Percentiles rank a stretch among this genome's conserved stretches.
phyloP scores from a whole-genome alignment of 441 rosid genomes.

The Viola pubescens region DNA sequence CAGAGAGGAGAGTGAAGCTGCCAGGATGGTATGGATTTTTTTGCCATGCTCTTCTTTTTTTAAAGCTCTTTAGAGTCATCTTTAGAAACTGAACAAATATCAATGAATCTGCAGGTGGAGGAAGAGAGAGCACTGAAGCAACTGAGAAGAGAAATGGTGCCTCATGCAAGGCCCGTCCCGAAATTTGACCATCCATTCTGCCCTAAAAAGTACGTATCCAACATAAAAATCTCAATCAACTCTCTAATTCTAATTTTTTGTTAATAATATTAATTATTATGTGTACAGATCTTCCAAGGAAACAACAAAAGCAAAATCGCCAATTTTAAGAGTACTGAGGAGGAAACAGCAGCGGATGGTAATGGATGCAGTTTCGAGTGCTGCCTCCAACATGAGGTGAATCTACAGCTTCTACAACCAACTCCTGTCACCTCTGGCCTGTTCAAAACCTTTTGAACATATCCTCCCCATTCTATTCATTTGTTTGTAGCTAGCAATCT shows the following conservation, averaged over 20 bases:
- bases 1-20: constrained; percentile 87
- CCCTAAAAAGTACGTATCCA: constrained; percentile 58
- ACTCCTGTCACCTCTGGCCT: background rate
- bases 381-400: constrained; percentile 72
- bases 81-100: background rate
- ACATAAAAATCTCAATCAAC: background rate
- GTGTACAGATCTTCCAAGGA: constrained; percentile 58
- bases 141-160: constrained; percentile 84
- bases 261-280: background rate
- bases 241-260: background rate
- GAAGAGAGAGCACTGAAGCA: constrained; percentile 91
- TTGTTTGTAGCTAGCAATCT: background rate
- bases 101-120: constrained; percentile 40
- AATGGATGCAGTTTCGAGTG: constrained; percentile 38
- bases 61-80: background rate
- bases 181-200: constrained; percentile 76
- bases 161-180: constrained; percentile 89
- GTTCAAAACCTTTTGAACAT: constrained; percentile 89
- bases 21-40: constrained; percentile 49
- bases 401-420: background rate
- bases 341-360: constrained; percentile 43
- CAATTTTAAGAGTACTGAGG: constrained; percentile 47
- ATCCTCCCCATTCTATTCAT: background rate
- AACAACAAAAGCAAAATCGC: constrained; percentile 67
- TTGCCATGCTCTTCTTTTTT: background rate